These are phyloP conservation scores for Aspergillus sp. DNA, from an alignment of 2,329 filamentous ascomycete genomes.

Conservation along the genomic window DNA sequence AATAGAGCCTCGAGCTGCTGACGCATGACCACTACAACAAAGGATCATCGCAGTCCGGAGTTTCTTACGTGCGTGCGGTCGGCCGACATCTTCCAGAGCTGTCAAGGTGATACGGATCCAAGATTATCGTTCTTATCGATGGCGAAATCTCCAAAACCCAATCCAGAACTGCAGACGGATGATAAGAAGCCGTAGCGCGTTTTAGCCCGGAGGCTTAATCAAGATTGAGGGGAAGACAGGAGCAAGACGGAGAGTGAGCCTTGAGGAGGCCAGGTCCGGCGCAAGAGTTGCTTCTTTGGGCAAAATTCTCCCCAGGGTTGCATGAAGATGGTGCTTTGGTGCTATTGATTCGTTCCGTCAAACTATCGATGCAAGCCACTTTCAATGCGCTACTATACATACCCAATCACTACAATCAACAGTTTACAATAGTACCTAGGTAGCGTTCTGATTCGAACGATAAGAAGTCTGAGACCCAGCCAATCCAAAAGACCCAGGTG, in stretches of 20 bases:
- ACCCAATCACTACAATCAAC: background rate
- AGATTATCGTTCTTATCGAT: slow-evolving; percentile 10
- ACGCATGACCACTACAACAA: background rate
- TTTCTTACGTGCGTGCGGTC: background rate
- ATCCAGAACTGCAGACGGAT: slow-evolving; percentile 1
- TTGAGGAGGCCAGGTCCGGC: background rate
- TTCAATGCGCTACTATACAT: background rate
- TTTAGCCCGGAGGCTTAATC: background rate
- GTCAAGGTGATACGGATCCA: background rate
- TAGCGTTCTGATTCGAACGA: background rate
- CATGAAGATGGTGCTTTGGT: background rate
- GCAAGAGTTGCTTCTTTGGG: background rate
- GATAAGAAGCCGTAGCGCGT: slow-evolving; percentile 16
- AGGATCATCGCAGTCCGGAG: background rate
- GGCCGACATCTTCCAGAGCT: background rate
- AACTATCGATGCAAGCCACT: background rate
- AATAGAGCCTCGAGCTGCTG: background rate
- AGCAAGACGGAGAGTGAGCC: background rate
- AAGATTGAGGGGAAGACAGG: background rate
- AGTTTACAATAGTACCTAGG: background rate
- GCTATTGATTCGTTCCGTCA: background rate
- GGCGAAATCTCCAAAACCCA: background rate
- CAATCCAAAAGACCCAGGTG: slow-evolving; percentile 1
- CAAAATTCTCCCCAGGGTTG: slow-evolving; percentile 4
- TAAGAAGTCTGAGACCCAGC: background rate